Percentiles rank a stretch among this genome's conserved stretches.
These are phyloP conservation scores for Epichloe sylvatica DNA, from an alignment of 2,329 filamentous ascomycete genomes.

Conservation along the genomic window DNA sequence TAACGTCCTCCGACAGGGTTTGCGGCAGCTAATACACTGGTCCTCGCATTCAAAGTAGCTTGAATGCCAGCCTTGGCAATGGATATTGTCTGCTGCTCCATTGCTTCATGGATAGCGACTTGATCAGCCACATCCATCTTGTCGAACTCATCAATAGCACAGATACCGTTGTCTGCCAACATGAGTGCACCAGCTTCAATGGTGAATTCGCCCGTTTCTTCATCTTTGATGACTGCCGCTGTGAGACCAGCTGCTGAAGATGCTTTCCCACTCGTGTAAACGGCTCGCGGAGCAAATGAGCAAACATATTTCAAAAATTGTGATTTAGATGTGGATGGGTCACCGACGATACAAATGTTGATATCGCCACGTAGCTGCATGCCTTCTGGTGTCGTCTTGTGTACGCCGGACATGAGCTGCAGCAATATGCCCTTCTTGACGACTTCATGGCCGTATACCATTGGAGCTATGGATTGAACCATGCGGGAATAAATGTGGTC, in stretches of 20 bases:
- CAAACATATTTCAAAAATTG: slow-evolving; percentile 98
- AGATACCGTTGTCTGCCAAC: slow-evolving; percentile 93
- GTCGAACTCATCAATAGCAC: slow-evolving; percentile 97
- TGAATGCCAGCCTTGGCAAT: slow-evolving; percentile 98
- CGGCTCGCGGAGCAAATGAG: slow-evolving; percentile 87
- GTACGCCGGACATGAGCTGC: slow-evolving; percentile 90
- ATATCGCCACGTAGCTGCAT: slow-evolving; percentile 95
- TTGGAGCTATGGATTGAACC: slow-evolving; percentile 87
- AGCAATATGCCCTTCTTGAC: slow-evolving; percentile 94
- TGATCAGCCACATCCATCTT: slow-evolving; percentile 98
- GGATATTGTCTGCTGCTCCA: slow-evolving; percentile 99
- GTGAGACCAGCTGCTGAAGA: slow-evolving; percentile 96
- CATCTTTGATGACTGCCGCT: slow-evolving; percentile 91
- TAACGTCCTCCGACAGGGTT: slow-evolving; percentile 96
- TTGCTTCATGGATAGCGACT: slow-evolving; percentile 98
- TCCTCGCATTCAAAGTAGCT: slow-evolving; percentile 89
- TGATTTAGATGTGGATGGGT: slow-evolving; percentile 92
- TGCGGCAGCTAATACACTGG: slow-evolving; percentile 86
- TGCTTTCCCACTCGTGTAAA: slow-evolving; percentile 95
- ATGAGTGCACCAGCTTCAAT: slow-evolving; percentile 97
- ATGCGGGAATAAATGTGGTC: slow-evolving; percentile 89
- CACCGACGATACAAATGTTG: slow-evolving; percentile 96
- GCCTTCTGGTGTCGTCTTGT: slow-evolving; percentile 80
- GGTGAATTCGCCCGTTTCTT: slow-evolving; percentile 96
- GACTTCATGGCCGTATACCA: slow-evolving; percentile 92